Percentiles rank a stretch among this genome's conserved stretches.
phyloP scores from a whole-genome alignment of 768 basidiomycete genomes.

The Boletus rufocinnamomeus region DNA sequence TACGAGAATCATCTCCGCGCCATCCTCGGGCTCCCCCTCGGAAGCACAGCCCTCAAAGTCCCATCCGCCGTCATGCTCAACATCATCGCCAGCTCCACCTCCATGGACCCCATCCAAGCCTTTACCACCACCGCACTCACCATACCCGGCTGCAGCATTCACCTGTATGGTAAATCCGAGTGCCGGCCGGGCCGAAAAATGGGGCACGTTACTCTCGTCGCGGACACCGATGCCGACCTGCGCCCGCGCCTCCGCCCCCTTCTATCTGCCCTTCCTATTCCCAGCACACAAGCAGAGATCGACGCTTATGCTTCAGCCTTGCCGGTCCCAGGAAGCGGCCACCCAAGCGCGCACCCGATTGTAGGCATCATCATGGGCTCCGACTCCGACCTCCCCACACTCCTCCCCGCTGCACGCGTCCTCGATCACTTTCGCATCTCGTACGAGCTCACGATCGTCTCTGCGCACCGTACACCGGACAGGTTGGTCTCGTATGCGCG shows the following conservation, averaged over 20 bases:
- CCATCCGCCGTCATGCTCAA: conserved; percentile 93
- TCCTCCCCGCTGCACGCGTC: conserved; percentile 85
- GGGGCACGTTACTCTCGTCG: conserved; percentile 95
- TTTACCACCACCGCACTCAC: conserved; percentile 62
- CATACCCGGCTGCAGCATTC: conserved; percentile 75
- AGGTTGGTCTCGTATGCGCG: conserved; percentile 82
- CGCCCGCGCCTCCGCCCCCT: conserved; percentile 70
- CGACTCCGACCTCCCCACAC: conserved; percentile 94
- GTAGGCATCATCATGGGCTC: conserved; percentile 98
- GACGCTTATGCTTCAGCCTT: conserved; percentile 52
- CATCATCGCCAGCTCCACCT: conserved; percentile 79
- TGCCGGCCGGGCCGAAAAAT: conserved; percentile 92
- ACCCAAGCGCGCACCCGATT: conserved; percentile 69
- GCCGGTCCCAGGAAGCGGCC: conserved; percentile 47
- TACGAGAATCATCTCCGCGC: conserved; percentile 97
- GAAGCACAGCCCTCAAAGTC: conserved; percentile 84
- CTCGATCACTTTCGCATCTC: conserved; percentile 82
- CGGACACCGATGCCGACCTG: conserved; percentile 75
- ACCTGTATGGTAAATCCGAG: conserved; percentile 94
- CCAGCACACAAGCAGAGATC: conserved; percentile 45
- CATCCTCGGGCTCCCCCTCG: conserved; percentile 87
- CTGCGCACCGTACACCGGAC: conserved; percentile 93
- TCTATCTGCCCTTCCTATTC: conserved; percentile 59
- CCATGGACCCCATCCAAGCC: conserved; percentile 57
- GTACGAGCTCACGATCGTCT: conserved; percentile 94